phyloP scores from a whole-genome alignment of 225 moss, liverwort and hornwort species.

The Thuidium tamariscinum region DNA sequence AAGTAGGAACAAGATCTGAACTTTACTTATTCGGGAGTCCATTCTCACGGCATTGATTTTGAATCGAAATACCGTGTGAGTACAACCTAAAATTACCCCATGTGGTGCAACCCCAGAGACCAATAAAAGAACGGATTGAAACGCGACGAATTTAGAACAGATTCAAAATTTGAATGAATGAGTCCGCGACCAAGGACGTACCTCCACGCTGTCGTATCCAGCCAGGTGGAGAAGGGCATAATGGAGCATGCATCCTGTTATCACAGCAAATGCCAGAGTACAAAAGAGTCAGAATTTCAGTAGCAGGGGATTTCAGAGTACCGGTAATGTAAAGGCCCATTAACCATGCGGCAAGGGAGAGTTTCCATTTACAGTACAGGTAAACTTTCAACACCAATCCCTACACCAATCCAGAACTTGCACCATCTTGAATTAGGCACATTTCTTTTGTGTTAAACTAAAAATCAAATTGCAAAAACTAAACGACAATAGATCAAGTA shows the following conservation, averaged over 20 bases:
- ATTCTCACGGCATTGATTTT: not conserved
- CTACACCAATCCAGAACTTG: not conserved
- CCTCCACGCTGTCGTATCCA: constrained; percentile 67
- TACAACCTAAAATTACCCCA: not conserved
- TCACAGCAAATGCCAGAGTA: not conserved
- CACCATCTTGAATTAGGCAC: not conserved
- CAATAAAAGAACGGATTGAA: not conserved
- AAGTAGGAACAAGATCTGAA: not conserved
- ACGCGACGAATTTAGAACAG: not conserved
- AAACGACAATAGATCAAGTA: not conserved
- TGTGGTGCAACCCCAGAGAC: not conserved
- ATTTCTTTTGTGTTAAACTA: not conserved
- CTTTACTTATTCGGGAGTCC: not conserved
- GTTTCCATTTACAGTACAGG: not conserved
- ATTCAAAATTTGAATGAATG: not conserved
- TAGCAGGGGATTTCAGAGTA: not conserved
- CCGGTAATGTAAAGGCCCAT: not conserved
- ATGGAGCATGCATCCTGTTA: constrained; percentile 74
- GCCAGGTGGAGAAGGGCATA: constrained; percentile 85
- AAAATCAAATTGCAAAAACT: not conserved
- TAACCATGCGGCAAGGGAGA: not conserved
- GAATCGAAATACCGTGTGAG: not conserved
- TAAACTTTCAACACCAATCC: not conserved
- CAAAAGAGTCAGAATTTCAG: not conserved
- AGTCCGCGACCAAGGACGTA: not conserved